phyloP scores from a whole-genome alignment of 441 rosid genomes.

The Macaranga tanarius region DNA sequence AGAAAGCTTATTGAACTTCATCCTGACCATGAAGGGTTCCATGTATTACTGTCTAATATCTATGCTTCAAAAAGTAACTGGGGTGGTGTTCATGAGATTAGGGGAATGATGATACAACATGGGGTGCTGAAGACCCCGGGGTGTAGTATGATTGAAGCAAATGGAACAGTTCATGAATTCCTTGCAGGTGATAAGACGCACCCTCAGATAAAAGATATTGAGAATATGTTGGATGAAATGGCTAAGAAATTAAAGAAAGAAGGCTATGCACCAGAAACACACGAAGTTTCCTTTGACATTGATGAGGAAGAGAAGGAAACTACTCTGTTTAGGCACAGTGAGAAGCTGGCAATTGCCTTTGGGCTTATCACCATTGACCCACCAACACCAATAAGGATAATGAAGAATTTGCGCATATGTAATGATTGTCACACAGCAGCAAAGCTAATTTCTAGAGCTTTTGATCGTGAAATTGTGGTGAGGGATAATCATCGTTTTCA shows the following conservation, averaged over 20 bases:
- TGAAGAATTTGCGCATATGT: slow-evolving; percentile 60
- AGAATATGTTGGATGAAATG: slow-evolving; percentile 44
- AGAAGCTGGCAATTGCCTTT: slow-evolving; percentile 60
- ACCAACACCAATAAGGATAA: slow-evolving; percentile 48
- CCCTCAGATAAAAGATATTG: slow-evolving; percentile 40
- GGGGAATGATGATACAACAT: slow-evolving; percentile 48
- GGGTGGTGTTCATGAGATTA: slow-evolving; percentile 48
- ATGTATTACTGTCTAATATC: slow-evolving; percentile 52
- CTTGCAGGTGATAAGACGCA: slow-evolving; percentile 47
- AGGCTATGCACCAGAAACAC: slow-evolving; percentile 44
- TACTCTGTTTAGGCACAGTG: slow-evolving; percentile 46
- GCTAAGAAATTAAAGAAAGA: slow-evolving; percentile 38
- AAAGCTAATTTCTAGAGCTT: slow-evolving; percentile 49
- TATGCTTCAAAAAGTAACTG: slow-evolving; percentile 60
- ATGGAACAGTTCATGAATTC: slow-evolving; percentile 49
- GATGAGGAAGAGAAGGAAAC: slow-evolving; percentile 57
- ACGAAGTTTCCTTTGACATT: slow-evolving; percentile 46
- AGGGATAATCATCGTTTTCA: slow-evolving; percentile 60
- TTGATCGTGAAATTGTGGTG: slow-evolving; percentile 45
- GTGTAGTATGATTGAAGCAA: slow-evolving; percentile 54
- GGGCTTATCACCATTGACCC: slow-evolving; percentile 40
- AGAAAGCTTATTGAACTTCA: slow-evolving; percentile 53
- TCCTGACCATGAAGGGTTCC: slow-evolving; percentile 60
- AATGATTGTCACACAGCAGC: slow-evolving; percentile 53
- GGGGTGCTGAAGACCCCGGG: slow-evolving; percentile 57